Base-by-base conservation (phyloP, 2,329 filamentous ascomycete genomes). In the Colletotrichum sp. region DNA sequence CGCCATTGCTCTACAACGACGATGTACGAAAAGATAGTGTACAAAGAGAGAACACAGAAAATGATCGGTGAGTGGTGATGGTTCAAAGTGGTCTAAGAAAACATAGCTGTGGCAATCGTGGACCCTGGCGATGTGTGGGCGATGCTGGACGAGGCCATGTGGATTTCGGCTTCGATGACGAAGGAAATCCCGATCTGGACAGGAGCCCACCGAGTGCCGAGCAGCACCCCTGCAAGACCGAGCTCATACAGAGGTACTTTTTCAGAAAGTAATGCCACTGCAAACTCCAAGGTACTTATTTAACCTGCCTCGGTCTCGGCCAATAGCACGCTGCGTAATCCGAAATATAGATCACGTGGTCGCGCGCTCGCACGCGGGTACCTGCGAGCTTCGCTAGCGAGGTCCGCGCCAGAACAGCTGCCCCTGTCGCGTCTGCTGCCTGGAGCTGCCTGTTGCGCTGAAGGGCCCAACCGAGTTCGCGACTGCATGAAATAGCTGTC, bases 1-100 rank as follows among this genome's bases (percentile, higher is more conserved):
- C 52, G 85, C 83, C 87, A 88, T 88, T 75, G 66, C 32, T 61
- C 28, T 52, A 26, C 30, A n/a, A 24, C 28, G 24, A 18, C 12
- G 13, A 38, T 7, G 30, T 58, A 6, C 26, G 18, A 24, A 36
- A 68, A 24, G 36, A 30, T 52, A 26, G 24, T 24, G 28, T 52
- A 13, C 24, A 36, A 10, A 55, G 6, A 28, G 5, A 5, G 36
- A 30, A n/a, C 12, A 26, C 10, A 21, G 2, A 18, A 13, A 8
- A 36, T 9, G 30, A 21, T 24, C 8, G 2, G 9, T 43, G 7
- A 8, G 18, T 43, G 24, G 28, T 8, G 13, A 26, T 55, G 52
- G 68, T 38, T 26, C 16, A 18, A 18, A 9, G 34, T 61, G 70
- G 32, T 75, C 34, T 65, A 60, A 66, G 58, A 73, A 68, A 58